These are phyloP conservation scores for Chaetoscypha palmicola DNA, from an alignment of 2,329 filamentous ascomycete species.

Conservation along the genomic window DNA sequence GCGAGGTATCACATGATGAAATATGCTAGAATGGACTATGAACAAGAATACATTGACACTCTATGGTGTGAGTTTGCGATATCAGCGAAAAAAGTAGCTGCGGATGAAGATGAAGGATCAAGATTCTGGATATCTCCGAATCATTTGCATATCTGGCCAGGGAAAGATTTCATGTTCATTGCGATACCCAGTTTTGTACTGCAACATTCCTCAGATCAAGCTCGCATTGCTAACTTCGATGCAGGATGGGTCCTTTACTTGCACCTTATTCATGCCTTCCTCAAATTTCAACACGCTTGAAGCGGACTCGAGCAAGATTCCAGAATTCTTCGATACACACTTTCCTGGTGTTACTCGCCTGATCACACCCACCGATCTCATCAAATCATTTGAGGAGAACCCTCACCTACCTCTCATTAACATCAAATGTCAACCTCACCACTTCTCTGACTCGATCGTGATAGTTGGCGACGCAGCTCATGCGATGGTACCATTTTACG, in stretches of 20 bases:
- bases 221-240: conserved; percentile 12
- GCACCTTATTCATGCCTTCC: conserved; percentile 82
- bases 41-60: conserved; percentile 92
- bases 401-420: conserved; percentile 89
- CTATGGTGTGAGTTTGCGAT: conserved; percentile 97
- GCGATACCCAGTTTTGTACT: conserved; percentile 64
- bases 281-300: conserved; percentile 63
- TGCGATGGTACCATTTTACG: conserved; percentile 98
- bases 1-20: conserved; percentile 96
- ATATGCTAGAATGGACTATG: conserved; percentile 80
- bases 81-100: conserved; percentile 38
- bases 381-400: conserved; percentile 69
- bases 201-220: too few relatives aligned
- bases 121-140: conserved; percentile 79
- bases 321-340: conserved; percentile 69
- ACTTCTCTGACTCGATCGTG: conserved; percentile 68
- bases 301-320: conserved; percentile 49
- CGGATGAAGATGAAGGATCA: conserved; percentile 30
- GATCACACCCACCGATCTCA: conserved; percentile 61
- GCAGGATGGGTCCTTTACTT: conserved; percentile 88
- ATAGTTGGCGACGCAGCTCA: conserved; percentile 92
- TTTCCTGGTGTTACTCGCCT: conserved; percentile 80
- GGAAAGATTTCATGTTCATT: conserved; percentile 94
- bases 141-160: conserved; percentile 96
- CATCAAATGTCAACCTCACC: conserved; percentile 87